phyloP scores from a whole-genome alignment of 2,329 filamentous ascomycete species.

The Fusarium redolens region DNA sequence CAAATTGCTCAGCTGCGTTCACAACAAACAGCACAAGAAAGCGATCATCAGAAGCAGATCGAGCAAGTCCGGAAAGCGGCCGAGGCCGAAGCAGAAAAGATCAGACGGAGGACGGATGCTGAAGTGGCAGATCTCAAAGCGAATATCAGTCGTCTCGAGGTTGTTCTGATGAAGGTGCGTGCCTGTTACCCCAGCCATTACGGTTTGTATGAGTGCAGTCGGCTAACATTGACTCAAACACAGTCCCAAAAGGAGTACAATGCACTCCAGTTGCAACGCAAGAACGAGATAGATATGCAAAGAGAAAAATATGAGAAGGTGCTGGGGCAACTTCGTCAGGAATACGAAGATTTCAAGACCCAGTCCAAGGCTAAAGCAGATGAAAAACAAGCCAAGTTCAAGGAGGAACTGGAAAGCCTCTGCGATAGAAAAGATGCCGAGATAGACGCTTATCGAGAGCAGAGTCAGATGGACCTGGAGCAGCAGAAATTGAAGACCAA shows the following conservation, averaged over 20 bases:
- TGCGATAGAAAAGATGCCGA: slow-evolving; percentile 25
- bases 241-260: slow-evolving; percentile 69
- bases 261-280: slow-evolving; percentile 32
- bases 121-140: slow-evolving; percentile 72
- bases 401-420: slow-evolving; percentile 10
- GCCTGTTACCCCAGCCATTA: not conserved
- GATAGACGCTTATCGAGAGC: slow-evolving; percentile 44
- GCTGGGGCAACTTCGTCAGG: slow-evolving; percentile 14
- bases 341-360: slow-evolving; percentile 41
- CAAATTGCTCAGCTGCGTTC: slow-evolving; percentile 41
- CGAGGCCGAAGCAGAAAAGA: slow-evolving; percentile 62
- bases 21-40: slow-evolving; percentile 36
- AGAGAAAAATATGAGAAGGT: slow-evolving; percentile 20
- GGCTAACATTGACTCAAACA: not conserved
- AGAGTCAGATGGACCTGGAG: slow-evolving; percentile 33
- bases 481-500: slow-evolving; percentile 38
- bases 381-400: slow-evolving; percentile 12
- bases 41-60: slow-evolving; percentile 56
- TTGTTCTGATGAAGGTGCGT: slow-evolving; percentile 69
- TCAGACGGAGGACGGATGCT: slow-evolving; percentile 64
- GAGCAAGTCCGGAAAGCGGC: slow-evolving; percentile 60
- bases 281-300: slow-evolving; percentile 29
- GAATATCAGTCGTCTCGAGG: slow-evolving; percentile 70
- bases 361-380: slow-evolving; percentile 23
- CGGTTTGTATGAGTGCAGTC: not conserved